Evolutionary conservation across 257 asterid species (phyloP).

Genomic region (Linderniella brevidens): DNA sequence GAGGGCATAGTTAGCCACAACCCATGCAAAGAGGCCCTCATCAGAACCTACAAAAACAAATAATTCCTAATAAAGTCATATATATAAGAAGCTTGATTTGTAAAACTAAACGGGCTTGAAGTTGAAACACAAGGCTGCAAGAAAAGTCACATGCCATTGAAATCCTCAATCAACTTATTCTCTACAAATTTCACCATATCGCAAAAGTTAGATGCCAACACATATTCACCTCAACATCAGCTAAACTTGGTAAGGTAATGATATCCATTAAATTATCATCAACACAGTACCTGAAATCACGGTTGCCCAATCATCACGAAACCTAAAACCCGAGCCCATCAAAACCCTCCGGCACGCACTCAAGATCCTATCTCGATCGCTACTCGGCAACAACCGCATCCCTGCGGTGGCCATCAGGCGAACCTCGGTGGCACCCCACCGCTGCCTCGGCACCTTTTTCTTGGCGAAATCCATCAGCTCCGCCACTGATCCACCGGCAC

Average conservation of each 20-base stretch:
- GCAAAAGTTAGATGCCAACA: too few species aligned
- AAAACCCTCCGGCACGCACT: constrained; percentile 47
- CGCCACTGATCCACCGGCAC: constrained; percentile 30
- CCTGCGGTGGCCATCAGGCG: constrained; percentile 96
- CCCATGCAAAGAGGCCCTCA: constrained; percentile 97
- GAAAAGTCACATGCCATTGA: too few species aligned
- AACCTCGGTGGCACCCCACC: constrained; percentile 55
- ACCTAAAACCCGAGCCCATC: constrained; percentile 57
- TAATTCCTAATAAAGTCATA: constrained; percentile 1
- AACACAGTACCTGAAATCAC: constrained; percentile 61
- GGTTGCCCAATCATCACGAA: constrained; percentile 70
- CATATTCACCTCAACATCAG: too few species aligned
- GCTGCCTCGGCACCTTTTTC: constrained; percentile 54
- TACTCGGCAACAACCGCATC: constrained; percentile 56
- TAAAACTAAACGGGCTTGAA: not conserved
- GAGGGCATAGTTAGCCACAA: constrained; percentile 90
- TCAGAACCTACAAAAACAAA: constrained; percentile 56
- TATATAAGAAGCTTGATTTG: not conserved
- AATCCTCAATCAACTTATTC: too few species aligned
- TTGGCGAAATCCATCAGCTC: constrained; percentile 72
- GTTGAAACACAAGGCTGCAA: not conserved
- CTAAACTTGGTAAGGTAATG: too few species aligned
- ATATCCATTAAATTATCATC: not conserved
- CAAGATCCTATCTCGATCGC: constrained; percentile 59
- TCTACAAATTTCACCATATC: too few species aligned